These are phyloP conservation scores for Sarcodon sp. DNA, from an alignment of 768 basidiomycete species.

Conservation along the genomic window DNA sequence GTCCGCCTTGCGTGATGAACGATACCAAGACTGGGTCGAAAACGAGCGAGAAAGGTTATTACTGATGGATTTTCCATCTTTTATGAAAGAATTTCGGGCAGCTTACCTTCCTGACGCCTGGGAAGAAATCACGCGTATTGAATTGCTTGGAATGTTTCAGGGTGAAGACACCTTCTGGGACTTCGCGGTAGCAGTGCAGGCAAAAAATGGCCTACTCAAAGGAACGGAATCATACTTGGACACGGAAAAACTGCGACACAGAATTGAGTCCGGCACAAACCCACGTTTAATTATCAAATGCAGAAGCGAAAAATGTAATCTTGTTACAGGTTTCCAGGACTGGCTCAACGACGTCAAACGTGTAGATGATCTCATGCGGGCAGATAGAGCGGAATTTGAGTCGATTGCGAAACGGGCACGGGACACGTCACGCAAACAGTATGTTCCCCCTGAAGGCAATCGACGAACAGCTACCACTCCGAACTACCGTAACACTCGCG, in stretches of 20 bases:
- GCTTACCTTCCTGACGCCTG: conserved; percentile 6
- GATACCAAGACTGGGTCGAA: background rate
- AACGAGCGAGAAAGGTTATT: background rate
- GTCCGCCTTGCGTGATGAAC: background rate
- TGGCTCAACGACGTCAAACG: background rate
- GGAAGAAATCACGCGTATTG: background rate
- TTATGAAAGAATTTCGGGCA: background rate
- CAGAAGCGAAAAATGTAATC: too few relatives aligned
- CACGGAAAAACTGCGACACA: background rate
- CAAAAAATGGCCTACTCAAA: conserved; percentile 7
- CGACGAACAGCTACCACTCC: too few relatives aligned
- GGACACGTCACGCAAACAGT: too few relatives aligned
- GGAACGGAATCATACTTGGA: background rate
- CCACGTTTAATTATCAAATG: background rate
- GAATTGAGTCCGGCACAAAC: background rate
- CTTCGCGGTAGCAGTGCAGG: conserved; percentile 5
- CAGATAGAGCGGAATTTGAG: too few relatives aligned
- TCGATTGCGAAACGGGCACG: too few relatives aligned
- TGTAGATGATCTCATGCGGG: too few relatives aligned
- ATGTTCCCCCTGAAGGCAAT: too few relatives aligned
- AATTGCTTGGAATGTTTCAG: conserved; percentile 3
- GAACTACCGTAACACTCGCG: too few relatives aligned
- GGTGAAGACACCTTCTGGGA: conserved; percentile 4
- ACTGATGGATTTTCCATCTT: background rate
- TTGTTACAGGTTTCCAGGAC: background rate